phyloP scores from a whole-genome alignment of 2,329 filamentous ascomycete species.

The Conoideocrella luteorostrata region DNA sequence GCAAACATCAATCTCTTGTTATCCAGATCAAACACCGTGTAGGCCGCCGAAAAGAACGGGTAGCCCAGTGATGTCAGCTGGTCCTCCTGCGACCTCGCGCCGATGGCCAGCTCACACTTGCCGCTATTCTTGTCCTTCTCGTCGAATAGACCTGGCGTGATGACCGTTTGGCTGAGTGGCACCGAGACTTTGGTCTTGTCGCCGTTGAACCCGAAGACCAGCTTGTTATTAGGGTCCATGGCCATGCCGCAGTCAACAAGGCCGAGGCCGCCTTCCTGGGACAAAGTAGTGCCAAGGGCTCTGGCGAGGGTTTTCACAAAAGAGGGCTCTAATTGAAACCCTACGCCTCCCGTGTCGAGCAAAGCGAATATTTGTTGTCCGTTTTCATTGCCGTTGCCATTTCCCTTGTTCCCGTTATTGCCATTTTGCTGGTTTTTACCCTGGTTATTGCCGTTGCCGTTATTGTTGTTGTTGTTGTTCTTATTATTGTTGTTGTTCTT shows the following conservation, averaged over 20 bases:
- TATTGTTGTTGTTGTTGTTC: not conserved
- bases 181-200: not conserved
- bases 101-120: not conserved
- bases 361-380: not conserved
- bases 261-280: not conserved
- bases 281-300: not conserved
- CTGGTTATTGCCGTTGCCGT: too few relatives aligned
- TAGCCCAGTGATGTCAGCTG: not conserved
- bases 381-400: not conserved
- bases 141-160: not conserved
- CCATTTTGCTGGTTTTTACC: too few relatives aligned
- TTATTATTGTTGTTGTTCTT: not conserved
- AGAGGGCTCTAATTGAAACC: not conserved
- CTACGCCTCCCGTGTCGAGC: not conserved
- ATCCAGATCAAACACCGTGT: conserved; percentile 1
- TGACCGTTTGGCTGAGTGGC: not conserved
- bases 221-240: not conserved
- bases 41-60: not conserved
- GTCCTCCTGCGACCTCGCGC: fast-evolving
- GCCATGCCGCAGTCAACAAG: not conserved
- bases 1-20: not conserved
- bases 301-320: not conserved
- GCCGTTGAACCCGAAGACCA: not conserved
- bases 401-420: too few relatives aligned
- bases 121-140: fast-evolving